Conservation (phyloP, 2,329 filamentous ascomycete genomes). For the Ophiostoma sp. region DNA sequence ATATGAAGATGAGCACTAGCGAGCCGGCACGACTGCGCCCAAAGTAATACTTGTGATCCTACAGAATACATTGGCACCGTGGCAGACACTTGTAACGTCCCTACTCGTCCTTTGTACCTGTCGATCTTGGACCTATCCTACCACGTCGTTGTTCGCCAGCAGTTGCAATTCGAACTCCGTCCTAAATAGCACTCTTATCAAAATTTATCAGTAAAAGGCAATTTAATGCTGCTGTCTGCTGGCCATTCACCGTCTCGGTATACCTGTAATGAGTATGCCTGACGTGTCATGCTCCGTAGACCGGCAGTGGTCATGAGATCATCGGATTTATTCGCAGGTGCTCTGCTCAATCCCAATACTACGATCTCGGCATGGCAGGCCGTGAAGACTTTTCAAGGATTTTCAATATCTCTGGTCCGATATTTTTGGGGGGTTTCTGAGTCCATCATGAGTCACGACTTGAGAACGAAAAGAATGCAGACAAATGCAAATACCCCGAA, state of each 20-base stretch:
- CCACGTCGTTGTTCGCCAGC: background rate
- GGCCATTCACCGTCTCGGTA: no score
- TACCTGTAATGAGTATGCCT: background rate
- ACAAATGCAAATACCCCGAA: background rate
- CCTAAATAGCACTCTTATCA: background rate
- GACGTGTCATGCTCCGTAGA: conserved; percentile 9
- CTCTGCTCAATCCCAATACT: background rate
- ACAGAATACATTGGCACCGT: background rate
- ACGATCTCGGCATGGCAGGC: background rate
- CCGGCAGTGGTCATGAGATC: background rate
- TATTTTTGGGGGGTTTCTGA: background rate
- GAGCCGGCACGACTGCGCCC: background rate
- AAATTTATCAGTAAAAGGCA: no score
- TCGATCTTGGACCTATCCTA: background rate
- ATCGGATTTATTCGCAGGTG: background rate
- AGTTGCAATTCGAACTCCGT: background rate
- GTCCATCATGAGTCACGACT: background rate
- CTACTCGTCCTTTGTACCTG: background rate
- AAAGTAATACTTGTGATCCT: background rate
- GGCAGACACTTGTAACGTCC: conserved; percentile 3
- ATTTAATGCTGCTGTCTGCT: no score
- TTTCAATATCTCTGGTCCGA: background rate
- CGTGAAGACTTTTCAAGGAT: conserved; percentile 2
- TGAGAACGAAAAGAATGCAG: background rate
- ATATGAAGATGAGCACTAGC: background rate